These are phyloP conservation scores for Elsinoe necatrix DNA, from an alignment of 2,329 filamentous ascomycete genomes.

Conservation along the genomic window DNA sequence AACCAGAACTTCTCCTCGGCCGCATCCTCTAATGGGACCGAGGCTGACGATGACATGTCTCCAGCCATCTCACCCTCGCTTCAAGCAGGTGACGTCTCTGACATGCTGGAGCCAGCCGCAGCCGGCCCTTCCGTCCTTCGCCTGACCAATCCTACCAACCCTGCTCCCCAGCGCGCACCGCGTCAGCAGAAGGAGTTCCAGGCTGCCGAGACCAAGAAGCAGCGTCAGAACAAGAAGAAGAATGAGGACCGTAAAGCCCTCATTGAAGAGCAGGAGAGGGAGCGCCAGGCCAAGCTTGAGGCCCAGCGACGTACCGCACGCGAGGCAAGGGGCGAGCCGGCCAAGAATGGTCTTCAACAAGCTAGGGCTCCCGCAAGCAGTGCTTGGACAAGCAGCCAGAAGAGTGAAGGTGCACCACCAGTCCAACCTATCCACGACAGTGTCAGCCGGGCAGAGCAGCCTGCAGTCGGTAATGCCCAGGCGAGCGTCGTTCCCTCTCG, in stretches of 20 bases:
- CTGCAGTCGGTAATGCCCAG: conserved; percentile 31
- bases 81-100: conserved; percentile 61
- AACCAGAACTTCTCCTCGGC: conserved; percentile 42
- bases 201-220: conserved; percentile 80
- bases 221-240: conserved; percentile 87
- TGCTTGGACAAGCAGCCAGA: conserved; percentile 42
- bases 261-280: conserved; percentile 68
- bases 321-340: conserved; percentile 70
- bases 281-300: conserved; percentile 68
- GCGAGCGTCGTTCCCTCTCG: conserved; percentile 31
- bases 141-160: conserved; percentile 59
- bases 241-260: conserved; percentile 67
- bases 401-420: conserved; percentile 19
- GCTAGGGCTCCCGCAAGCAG: conserved; percentile 43
- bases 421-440: conserved; percentile 40
- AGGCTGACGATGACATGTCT: conserved; percentile 75
- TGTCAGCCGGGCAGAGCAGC: conserved; percentile 36
- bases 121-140: conserved; percentile 67
- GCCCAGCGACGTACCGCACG: conserved; percentile 75
- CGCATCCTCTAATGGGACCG: conserved; percentile 63
- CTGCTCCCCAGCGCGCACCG: conserved; percentile 45
- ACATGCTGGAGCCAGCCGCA: conserved; percentile 76
- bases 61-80: conserved; percentile 57
- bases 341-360: conserved; percentile 62
- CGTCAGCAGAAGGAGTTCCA: conserved; percentile 55